Base-by-base conservation (phyloP, 2,329 filamentous ascomycete species). In the Monascus ruber region DNA sequence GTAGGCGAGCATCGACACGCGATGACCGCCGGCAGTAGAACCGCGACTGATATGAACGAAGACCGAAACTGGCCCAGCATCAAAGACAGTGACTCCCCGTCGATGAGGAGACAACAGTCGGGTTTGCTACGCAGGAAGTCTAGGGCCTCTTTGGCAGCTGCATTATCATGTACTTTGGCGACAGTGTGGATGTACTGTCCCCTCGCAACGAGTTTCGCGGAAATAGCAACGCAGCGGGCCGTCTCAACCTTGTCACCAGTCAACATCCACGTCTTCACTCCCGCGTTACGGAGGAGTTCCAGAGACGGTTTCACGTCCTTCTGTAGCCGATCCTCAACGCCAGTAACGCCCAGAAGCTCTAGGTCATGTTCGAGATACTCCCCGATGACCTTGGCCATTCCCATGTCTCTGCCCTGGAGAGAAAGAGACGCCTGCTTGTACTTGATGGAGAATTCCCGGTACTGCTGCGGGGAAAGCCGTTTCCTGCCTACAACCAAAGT, bases 201-300 rank as follows among this genome's bases (percentile, higher is more conserved):
- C 45, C 91, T 74, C 4, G 87, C 83, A 9, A 98, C 91, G 5
- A 98, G 74, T 60, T 95, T 95, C 26, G 89, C 88, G 55, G 84
- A 93, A 33, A 98, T 83, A 2, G 91, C 93, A 8, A 98, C 89
- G 62, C 91, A 98, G 29, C 91, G 81, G 10, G 91, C 91, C 9
- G 91, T 98, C 65, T 98, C 91, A 2, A 98, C 85, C 64, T 98
- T 98, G 71, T 98, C 91, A 35, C 91, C 91, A 0, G 91, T 98
- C 58, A 98, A 71, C 91, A 98, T 98, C 91, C 91, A 98, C 37
- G 98, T 96, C 63, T 96, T 96, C 65, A 98, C 91, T 25, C 91
- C 91, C 0, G 91, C 91, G 53, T 98, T 98, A 48, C 91, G 85
- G 38, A 98, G 75, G 4, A 98, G 76, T 62, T 98, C 93, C 5